phyloP scores from a whole-genome alignment of 2,329 filamentous ascomycete species.

The Arthroderma sp. region DNA sequence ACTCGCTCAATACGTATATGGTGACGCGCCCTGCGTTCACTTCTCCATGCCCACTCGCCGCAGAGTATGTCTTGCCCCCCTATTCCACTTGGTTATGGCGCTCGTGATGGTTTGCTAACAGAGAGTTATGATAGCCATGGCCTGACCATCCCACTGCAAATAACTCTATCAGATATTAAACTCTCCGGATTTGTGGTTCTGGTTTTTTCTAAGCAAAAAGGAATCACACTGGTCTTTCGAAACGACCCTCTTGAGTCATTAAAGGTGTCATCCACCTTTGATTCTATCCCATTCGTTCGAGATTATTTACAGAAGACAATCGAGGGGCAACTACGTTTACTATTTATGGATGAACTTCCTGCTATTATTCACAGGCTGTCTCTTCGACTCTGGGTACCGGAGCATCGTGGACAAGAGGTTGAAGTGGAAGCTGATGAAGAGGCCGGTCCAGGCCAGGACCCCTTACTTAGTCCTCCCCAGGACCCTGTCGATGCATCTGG shows the following conservation, averaged over 20 bases:
- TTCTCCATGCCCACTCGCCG: conserved; percentile 81
- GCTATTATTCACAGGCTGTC: conserved; percentile 93
- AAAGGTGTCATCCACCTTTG: conserved; percentile 97
- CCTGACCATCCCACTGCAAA: conserved; percentile 92
- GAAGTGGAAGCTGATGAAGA: conserved; percentile 29
- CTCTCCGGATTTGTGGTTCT: conserved; percentile 94
- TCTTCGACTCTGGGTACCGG: conserved; percentile 76
- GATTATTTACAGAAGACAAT: conserved; percentile 96
- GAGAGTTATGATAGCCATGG: conserved; percentile 45
- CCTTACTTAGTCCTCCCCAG: conserved; percentile 66
- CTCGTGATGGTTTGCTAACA: conserved; percentile 7
- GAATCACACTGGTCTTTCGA: conserved; percentile 88
- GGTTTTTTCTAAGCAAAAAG: conserved; percentile 95
- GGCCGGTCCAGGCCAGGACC: conserved; percentile 57
- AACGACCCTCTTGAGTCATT: conserved; percentile 97
- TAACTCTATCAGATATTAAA: conserved; percentile 90
- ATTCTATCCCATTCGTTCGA: conserved; percentile 95
- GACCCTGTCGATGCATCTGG: conserved; percentile 73
- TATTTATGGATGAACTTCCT: conserved; percentile 97
- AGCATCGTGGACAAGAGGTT: conserved; percentile 54
- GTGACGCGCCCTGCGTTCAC: conserved; percentile 85
- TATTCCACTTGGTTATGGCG: neutral
- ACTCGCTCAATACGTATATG: conserved; percentile 91
- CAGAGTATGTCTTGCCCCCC: conserved; percentile 41
- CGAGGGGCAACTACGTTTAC: conserved; percentile 75